phyloP scores from a whole-genome alignment of 768 basidiomycete genomes.

The Krasilnikovozyma curviuscula region DNA sequence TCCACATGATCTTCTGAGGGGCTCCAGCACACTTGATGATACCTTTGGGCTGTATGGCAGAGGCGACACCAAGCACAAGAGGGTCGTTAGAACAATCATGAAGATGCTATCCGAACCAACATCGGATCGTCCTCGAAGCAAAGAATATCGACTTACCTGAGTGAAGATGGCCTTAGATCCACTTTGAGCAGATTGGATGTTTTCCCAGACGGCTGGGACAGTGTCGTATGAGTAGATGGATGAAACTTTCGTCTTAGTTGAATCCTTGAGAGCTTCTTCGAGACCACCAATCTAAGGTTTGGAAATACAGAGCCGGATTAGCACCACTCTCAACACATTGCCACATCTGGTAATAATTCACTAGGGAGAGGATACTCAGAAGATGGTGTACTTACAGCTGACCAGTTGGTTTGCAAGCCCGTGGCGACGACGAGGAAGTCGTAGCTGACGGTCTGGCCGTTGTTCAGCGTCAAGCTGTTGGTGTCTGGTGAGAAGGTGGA shows the following conservation, averaged over 20 bases:
- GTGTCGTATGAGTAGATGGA: constrained; percentile 82
- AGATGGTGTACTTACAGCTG: neutral
- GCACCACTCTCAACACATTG: too few relatives aligned
- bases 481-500: constrained; percentile 51
- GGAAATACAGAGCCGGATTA: too few relatives aligned
- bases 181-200: constrained; percentile 49
- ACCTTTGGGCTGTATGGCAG: constrained; percentile 83
- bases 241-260: constrained; percentile 55
- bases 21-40: constrained; percentile 71
- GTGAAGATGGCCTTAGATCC: constrained; percentile 80
- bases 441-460: constrained; percentile 36
- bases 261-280: constrained; percentile 52
- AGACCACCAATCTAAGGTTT: constrained; percentile 66
- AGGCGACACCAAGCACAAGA: too few relatives aligned
- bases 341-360: too few relatives aligned
- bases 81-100: too few relatives aligned
- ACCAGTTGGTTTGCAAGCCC: constrained; percentile 53
- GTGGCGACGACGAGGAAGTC: constrained; percentile 75
- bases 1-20: constrained; percentile 90
- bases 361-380: too few relatives aligned
- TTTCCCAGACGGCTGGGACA: constrained; percentile 71
- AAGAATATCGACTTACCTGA: too few relatives aligned
- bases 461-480: constrained; percentile 30
- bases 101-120: too few relatives aligned
- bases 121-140: too few relatives aligned